Base-by-base conservation (phyloP, 2,329 filamentous ascomycete genomes). In the Fusarium sp. region DNA sequence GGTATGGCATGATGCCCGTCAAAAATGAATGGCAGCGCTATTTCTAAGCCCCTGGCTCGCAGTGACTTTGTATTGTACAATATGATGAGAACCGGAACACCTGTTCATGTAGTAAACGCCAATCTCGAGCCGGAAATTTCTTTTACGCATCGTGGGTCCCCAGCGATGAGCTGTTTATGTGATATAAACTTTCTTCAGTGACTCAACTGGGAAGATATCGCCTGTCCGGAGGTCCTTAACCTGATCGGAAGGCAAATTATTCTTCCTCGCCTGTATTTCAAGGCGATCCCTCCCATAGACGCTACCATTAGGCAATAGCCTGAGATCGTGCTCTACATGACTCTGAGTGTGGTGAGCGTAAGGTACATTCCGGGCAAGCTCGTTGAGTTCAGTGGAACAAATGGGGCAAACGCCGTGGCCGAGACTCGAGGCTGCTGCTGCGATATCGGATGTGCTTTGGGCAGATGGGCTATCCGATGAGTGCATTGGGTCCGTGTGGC, bases 321-420 rank as follows among this genome's bases (percentile, higher is more conserved):
- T 88, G 2, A 96, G 88, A 79, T 98, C 95, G 49, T 90, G 90
- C 79, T 97, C 95, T 35, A 98, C 94, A 69, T 94, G 93, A 79
- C 94, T 97, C 86, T 97, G 97, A 35, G 93, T 95, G 81, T 99
- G 96, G 78, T 97, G 93, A 6, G 96, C 96, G 77, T 98, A 98
- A 2, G 96, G 96, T 48, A 99, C 93, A 76, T 92, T 91, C 57
- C 92, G 87, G 4, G 96, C 95, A 38, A 99, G 88, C 77, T 95
- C 93, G 80, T 98, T 98, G 62, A 99, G 89, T 82, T 99, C 96
- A 2, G 93, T 96, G 52, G 93, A 96, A 85, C 96, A 99, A 78
- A 99, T 98, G 7, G 96, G 96, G 77, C 96, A 99, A 45, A 98
- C 90, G 54, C 90, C 92, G 12, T 93, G 92, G 4, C 90, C 90